Conservation (phyloP, 2,329 filamentous ascomycete species). For the Microsporum ferrugineum region DNA sequence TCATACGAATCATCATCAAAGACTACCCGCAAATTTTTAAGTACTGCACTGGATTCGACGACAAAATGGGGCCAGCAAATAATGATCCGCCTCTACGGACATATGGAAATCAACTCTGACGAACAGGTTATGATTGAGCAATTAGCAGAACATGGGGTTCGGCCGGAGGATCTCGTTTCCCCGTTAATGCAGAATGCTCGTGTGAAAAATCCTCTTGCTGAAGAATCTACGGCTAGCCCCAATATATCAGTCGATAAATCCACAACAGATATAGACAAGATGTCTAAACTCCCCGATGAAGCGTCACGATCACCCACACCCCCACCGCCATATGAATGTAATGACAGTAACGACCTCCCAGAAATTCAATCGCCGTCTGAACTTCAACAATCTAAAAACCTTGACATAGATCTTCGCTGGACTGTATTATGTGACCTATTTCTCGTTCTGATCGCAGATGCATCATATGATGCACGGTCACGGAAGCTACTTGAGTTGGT, state of each 20-base stretch:
- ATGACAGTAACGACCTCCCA: conserved; percentile 59
- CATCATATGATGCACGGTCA: conserved; percentile 81
- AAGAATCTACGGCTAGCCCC: conserved; percentile 19
- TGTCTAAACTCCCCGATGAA: conserved; percentile 27
- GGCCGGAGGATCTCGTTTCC: conserved; percentile 70
- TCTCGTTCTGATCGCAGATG: conserved; percentile 90
- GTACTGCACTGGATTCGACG: conserved; percentile 61
- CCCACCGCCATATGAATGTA: conserved; percentile 46
- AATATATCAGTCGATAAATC: neutral
- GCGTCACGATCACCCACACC: conserved; percentile 39
- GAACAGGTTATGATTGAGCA: conserved; percentile 99
- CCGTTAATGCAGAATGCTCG: conserved; percentile 83
- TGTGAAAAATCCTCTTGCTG: conserved; percentile 82
- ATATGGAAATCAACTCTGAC: conserved; percentile 83
- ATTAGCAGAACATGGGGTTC: conserved; percentile 79
- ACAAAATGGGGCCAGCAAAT: conserved; percentile 98
- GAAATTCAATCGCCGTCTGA: conserved; percentile 74
- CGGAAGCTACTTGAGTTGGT: conserved; percentile 73
- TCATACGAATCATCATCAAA: conserved; percentile 47
- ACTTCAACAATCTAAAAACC: conserved; percentile 65
- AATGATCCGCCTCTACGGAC: conserved; percentile 86
- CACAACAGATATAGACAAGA: neutral
- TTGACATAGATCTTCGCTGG: conserved; percentile 95
- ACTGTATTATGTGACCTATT: conserved; percentile 94
- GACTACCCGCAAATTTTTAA: conserved; percentile 59